These are phyloP conservation scores for Teratosphaeria nubilosa DNA, from an alignment of 2,329 filamentous ascomycete genomes.

Conservation along the genomic window DNA sequence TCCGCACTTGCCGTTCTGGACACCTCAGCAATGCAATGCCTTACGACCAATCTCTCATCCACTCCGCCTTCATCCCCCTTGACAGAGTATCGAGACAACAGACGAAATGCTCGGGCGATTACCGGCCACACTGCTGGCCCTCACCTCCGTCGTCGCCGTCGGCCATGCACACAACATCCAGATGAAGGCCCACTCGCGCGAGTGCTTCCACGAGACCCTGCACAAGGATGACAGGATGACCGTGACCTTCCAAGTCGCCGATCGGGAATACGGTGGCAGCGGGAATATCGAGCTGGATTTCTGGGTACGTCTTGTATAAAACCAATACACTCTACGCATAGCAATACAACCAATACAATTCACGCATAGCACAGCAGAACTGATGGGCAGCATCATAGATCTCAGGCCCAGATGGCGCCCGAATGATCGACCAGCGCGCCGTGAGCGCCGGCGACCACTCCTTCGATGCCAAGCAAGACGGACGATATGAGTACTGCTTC, in stretches of 20 bases:
- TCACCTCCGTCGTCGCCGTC: conserved; percentile 52
- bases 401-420: conserved; percentile 63
- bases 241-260: conserved; percentile 95
- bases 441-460: conserved; percentile 88
- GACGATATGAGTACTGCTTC: conserved; percentile 94
- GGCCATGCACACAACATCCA: conserved; percentile 87
- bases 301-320: conserved; percentile 61
- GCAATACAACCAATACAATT: too few relatives aligned
- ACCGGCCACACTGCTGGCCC: conserved; percentile 29
- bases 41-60: not conserved
- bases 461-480: conserved; percentile 75
- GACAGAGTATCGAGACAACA: not conserved
- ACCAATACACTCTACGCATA: too few relatives aligned
- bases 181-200: conserved; percentile 80
- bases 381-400: conserved; percentile 43
- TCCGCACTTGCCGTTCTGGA: not conserved
- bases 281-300: conserved; percentile 97
- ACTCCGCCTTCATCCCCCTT: not conserved
- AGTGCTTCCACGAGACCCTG: conserved; percentile 93
- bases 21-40: not conserved
- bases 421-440: conserved; percentile 69
- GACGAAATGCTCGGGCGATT: conserved; percentile 21
- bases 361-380: not conserved
- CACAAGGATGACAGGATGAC: conserved; percentile 97
- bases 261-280: conserved; percentile 87